These are phyloP conservation scores for Metschnikowia cerradonensis DNA, from an alignment of 805 yeast genomes.

Conservation along the genomic window DNA sequence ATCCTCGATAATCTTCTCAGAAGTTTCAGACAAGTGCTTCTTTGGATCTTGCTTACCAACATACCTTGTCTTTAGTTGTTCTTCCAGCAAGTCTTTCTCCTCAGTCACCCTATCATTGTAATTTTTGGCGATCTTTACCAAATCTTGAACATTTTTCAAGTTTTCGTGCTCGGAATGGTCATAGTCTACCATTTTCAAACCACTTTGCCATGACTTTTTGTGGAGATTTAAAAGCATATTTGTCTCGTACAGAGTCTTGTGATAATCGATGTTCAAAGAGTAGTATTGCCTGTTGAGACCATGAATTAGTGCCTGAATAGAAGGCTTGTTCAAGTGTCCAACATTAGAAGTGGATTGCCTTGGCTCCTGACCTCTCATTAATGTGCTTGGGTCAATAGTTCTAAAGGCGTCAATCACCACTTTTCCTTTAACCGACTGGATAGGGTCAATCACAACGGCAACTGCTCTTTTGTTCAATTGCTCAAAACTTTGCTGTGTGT, in stretches of 20 bases:
- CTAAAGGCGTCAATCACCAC: conserved; percentile 98
- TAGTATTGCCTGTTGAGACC: conserved; percentile 96
- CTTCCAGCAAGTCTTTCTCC: conserved; percentile 83
- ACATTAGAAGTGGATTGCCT: conserved; percentile 95
- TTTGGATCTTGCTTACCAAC: conserved; percentile 99
- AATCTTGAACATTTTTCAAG: conserved; percentile 62
- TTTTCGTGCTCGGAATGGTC: conserved; percentile 73
- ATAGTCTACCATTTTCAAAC: conserved; percentile 75
- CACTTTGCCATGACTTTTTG: conserved; percentile 94
- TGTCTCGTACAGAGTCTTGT: conserved; percentile 87
- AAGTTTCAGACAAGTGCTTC: conserved; percentile 89
- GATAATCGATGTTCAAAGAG: conserved; percentile 91
- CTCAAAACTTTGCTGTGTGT: conserved; percentile 96
- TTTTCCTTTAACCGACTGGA: conserved; percentile 97
- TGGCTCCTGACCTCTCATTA: conserved; percentile 97
- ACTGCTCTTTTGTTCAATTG: conserved; percentile 94
- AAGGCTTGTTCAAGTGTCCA: conserved; percentile 92
- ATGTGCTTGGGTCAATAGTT: conserved; percentile 77
- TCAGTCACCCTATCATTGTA: conserved; percentile 89
- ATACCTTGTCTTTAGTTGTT: conserved; percentile 88
- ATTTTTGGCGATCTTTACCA: conserved; percentile 87
- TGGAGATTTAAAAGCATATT: conserved; percentile 91
- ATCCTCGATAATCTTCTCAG: conserved; percentile 81
- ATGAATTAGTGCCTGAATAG: conserved; percentile 94
- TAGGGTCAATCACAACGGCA: conserved; percentile 98